Conservation (phyloP, 306 rosid genomes). For the Medicago lupulina region DNA sequence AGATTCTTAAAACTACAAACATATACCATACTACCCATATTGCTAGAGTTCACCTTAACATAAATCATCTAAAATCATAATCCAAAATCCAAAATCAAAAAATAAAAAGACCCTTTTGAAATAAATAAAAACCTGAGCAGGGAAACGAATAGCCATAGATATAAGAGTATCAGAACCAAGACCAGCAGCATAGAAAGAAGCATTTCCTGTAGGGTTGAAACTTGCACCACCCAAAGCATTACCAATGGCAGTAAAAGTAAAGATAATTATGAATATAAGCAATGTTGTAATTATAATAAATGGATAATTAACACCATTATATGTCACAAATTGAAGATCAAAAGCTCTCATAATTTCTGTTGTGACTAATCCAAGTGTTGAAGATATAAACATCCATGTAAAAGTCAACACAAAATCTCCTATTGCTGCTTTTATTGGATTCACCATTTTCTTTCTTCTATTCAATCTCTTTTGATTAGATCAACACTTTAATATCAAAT, state of each 20-base stretch:
- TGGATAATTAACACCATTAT: constrained; percentile 49
- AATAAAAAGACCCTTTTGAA: background rate
- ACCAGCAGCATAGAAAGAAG: constrained; percentile 82
- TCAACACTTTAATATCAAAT: background rate
- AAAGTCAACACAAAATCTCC: constrained; percentile 73
- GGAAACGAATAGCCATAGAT: constrained; percentile 91
- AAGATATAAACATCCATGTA: constrained; percentile 68
- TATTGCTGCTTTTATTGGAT: constrained; percentile 64
- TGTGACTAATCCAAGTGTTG: constrained; percentile 64
- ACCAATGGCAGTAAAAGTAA: constrained; percentile 61
- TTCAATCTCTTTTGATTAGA: too few species aligned
- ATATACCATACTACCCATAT: background rate
- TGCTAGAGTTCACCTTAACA: too few species aligned
- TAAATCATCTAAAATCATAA: too few species aligned
- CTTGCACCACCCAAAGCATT: constrained; percentile 85
- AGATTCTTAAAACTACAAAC: background rate
- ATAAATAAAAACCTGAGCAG: constrained; percentile 72
- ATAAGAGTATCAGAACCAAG: constrained; percentile 71
- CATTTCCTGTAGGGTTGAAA: constrained; percentile 86
- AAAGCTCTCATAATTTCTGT: constrained; percentile 36
- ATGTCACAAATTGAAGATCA: constrained; percentile 41
- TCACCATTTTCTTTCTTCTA: too few species aligned
- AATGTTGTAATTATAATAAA: constrained; percentile 54
- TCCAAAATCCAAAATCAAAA: background rate
- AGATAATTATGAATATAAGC: constrained; percentile 59